These are phyloP conservation scores for Macrolepiota albuminosa DNA, from an alignment of 768 basidiomycete genomes.

Conservation along the genomic window DNA sequence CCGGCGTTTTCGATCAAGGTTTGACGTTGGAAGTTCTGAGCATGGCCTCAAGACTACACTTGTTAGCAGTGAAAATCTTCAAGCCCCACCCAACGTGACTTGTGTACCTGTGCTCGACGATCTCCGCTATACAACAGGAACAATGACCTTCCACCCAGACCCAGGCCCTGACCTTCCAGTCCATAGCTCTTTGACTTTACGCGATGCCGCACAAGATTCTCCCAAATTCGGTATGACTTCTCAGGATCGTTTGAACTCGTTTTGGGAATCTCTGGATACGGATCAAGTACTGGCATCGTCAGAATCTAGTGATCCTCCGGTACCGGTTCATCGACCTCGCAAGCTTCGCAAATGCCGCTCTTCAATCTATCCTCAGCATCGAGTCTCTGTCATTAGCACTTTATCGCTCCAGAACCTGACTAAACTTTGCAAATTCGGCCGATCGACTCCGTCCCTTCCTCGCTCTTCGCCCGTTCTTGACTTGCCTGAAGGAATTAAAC, in stretches of 20 bases:
- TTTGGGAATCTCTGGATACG: conserved; percentile 45
- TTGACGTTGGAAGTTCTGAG: neutral
- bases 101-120: conserved; percentile 13
- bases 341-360: conserved; percentile 36
- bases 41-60: neutral
- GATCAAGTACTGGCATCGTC: conserved; percentile 23
- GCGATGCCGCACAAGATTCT: conserved; percentile 14
- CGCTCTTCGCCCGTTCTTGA: conserved; percentile 16
- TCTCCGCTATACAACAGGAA: neutral
- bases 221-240: conserved; percentile 15
- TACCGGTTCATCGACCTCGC: conserved; percentile 21
- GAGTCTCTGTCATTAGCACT: conserved; percentile 27
- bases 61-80: neutral
- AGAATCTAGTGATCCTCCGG: conserved; percentile 11
- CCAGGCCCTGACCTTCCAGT: conserved; percentile 8
- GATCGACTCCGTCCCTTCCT: conserved; percentile 24
- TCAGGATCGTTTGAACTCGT: conserved; percentile 25
- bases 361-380: conserved; percentile 22
- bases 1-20: conserved; percentile 1
- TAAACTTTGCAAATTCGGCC: conserved; percentile 35
- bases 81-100: conserved; percentile 7
- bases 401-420: conserved; percentile 26
- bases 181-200: conserved; percentile 9
- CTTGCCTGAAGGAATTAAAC: conserved; percentile 41
- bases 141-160: conserved; percentile 7